Base-by-base conservation (phyloP, 1,284 basidiomycete species). In the Malassezia slooffiae region DNA sequence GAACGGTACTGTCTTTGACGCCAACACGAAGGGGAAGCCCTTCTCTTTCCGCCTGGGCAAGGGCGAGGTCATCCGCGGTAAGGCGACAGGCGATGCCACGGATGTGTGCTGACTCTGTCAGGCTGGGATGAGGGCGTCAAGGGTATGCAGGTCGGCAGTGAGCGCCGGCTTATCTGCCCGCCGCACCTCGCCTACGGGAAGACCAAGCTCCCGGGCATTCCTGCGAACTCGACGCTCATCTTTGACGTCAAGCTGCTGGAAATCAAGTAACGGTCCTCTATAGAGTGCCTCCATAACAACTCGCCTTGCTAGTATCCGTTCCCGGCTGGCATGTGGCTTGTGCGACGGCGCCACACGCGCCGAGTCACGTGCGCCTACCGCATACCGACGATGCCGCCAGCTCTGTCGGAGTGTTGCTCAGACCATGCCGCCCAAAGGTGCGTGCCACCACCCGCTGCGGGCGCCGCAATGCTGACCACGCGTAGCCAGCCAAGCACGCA, bases 141-240 rank as follows among this genome's bases (percentile, higher is more conserved):
- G 43, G 91, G 90, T 37, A 93, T 96, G 88, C 79, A 82, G 58
- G 80, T 83, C 36, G 89, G 86, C 41, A 86, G 87, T 29, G 89
- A 95, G 72, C 80, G 90, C 43, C 73, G 81, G 50, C 75, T 96
- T 55, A 80, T 78, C 36, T 77, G 90, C 50, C 85, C 88, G 54
- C 53, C 75, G 43, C 62, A 70, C 32, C 64, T 75, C 43, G 76
- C 75, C 1, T 77, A 77, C 66, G 76, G 75, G 26, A 70, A 65
- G 55, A 73, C 75, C 57, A 72, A 72, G 43, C 71, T 73, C 21
- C 60, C 60, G 10, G 74, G 74, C 23, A 75, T 77, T 49, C 75
- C 75, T 26, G 67, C 71, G 45, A 73, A 73, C 70, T 73, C 73
- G 15, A 75, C 73, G 26, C 69, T 77, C 44, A 66, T 70, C 52